phyloP scores from a whole-genome alignment of 345 rosid species.

The Rhodamnia rubescens region DNA sequence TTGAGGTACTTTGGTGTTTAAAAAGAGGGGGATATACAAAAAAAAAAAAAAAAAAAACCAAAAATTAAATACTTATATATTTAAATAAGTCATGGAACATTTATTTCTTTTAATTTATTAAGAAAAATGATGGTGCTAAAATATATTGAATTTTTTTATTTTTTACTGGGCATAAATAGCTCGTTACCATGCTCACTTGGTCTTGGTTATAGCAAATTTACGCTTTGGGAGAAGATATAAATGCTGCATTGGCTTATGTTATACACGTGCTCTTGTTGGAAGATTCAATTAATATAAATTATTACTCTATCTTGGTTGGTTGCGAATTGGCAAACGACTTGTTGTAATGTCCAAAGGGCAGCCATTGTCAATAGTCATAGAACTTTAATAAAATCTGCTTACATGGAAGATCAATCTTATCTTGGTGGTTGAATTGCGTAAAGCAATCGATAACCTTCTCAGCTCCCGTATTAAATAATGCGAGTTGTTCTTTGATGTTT shows the following conservation, averaged over 20 bases:
- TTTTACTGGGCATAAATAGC: background rate
- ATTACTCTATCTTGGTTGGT: background rate
- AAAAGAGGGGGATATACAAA: too few species aligned
- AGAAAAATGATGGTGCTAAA: too few species aligned
- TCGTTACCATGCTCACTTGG: background rate
- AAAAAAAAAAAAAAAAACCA: too few species aligned
- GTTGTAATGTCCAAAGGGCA: background rate
- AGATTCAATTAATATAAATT: too few species aligned
- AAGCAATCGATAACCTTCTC: background rate
- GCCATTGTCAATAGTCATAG: background rate
- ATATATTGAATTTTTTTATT: too few species aligned
- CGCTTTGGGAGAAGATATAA: background rate
- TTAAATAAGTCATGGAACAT: too few species aligned
- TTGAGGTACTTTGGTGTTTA: background rate
- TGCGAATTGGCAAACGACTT: background rate
- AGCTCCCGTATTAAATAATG: background rate
- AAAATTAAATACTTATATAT: too few species aligned
- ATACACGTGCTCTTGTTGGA: background rate
- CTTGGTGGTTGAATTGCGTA: too few species aligned
- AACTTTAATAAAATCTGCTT: background rate
- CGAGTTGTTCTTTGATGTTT: background rate
- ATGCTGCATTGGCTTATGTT: background rate
- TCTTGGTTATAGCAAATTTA: background rate
- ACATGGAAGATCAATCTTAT: too few species aligned
- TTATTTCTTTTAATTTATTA: too few species aligned